Evolutionary conservation across 2,329 filamentous ascomycete species (phyloP).

Genomic region (Trichoderma lentiforme): DNA sequence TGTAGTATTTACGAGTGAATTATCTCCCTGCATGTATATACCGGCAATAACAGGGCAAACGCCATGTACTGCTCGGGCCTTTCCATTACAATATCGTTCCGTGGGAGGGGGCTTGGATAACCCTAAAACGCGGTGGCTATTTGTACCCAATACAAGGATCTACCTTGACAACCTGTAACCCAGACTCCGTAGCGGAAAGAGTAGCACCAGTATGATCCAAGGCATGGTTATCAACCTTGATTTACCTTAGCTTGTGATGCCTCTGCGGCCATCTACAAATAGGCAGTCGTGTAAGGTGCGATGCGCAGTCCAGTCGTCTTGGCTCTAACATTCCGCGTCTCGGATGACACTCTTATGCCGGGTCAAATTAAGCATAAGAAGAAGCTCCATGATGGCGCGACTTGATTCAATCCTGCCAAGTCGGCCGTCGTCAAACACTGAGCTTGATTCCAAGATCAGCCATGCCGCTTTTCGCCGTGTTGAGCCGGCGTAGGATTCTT

Average conservation of each 20-base stretch:
- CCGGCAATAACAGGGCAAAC: neutral
- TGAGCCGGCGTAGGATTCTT: neutral
- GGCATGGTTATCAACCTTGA: neutral
- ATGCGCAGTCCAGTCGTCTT: neutral
- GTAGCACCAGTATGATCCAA: neutral
- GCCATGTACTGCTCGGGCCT: neutral
- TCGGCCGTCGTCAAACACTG: neutral
- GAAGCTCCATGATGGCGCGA: neutral
- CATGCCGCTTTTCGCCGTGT: neutral
- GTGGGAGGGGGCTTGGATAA: neutral
- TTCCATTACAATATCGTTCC: neutral
- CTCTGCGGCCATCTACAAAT: neutral
- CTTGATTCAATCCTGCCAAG: neutral
- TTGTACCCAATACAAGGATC: neutral
- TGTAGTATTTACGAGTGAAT: neutral
- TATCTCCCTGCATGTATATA: neutral
- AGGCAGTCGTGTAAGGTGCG: neutral
- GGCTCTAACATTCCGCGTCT: conserved; percentile 5
- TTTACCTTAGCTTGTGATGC: neutral
- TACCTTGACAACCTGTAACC: neutral
- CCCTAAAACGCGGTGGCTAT: neutral
- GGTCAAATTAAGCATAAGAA: conserved; percentile 11
- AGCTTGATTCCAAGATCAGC: neutral
- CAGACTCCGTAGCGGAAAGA: neutral
- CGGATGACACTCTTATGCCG: neutral